Conservation (phyloP, 2,329 filamentous ascomycete genomes). For the Dendrostoma leiphaemia region DNA sequence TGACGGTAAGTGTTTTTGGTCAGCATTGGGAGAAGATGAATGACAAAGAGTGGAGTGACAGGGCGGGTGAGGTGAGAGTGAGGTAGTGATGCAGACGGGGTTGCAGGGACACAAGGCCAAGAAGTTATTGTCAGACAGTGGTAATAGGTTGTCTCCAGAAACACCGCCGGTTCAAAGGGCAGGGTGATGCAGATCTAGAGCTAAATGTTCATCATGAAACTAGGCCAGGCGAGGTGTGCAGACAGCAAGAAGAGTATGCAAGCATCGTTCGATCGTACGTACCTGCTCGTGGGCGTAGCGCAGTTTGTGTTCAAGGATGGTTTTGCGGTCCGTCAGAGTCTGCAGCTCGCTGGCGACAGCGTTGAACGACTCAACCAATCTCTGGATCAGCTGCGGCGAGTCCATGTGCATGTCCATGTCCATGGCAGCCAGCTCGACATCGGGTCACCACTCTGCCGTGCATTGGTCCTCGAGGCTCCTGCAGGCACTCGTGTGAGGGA, state of each 20-base stretch:
- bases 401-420: conserved; percentile 34
- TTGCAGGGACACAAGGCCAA: not conserved
- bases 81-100: not conserved
- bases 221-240: not conserved
- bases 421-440: conserved; percentile 7
- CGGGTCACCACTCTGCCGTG: not conserved
- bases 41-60: not conserved
- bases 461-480: conserved; percentile 11
- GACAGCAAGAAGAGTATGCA: not conserved
- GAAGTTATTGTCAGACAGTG: conserved; percentile 21
- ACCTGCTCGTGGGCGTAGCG: conserved; percentile 67
- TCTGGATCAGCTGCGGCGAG: conserved; percentile 47
- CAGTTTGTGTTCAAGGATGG: conserved; percentile 64
- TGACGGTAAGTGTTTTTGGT: conserved; percentile 5
- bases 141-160: conserved; percentile 20
- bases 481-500: not conserved
- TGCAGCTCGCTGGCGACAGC: conserved; percentile 65
- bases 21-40: not conserved
- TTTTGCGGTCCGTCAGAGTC: conserved; percentile 60
- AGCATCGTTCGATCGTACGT: conserved; percentile 32
- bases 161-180: conserved; percentile 9
- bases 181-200: conserved; percentile 26
- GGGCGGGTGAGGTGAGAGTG: not conserved
- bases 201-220: conserved; percentile 40
- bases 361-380: conserved; percentile 63